These are phyloP conservation scores for Wilcoxina mikolae DNA, from an alignment of 495 filamentous ascomycete species.

Conservation along the genomic window DNA sequence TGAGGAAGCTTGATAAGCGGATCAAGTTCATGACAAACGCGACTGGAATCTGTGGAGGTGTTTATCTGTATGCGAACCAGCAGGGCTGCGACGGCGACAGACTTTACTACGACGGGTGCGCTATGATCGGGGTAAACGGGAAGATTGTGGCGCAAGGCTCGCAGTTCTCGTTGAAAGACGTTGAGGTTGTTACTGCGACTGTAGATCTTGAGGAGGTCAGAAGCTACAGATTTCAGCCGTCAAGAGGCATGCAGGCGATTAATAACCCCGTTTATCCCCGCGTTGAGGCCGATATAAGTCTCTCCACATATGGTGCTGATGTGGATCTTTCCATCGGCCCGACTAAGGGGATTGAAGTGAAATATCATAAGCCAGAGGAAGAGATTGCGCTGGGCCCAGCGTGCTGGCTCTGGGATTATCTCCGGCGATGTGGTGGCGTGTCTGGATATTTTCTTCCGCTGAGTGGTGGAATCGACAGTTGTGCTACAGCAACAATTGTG, in stretches of 20 bases:
- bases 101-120: slow-evolving; percentile 49
- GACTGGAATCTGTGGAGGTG: slow-evolving; percentile 51
- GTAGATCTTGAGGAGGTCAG: slow-evolving; percentile 68
- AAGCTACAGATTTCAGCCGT: slow-evolving; percentile 37
- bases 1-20: slow-evolving; percentile 62
- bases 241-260: slow-evolving; percentile 44
- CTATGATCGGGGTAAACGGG: slow-evolving; percentile 65
- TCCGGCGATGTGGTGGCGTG: slow-evolving; percentile 45
- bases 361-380: slow-evolving; percentile 47
- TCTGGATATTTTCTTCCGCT: slow-evolving; percentile 43
- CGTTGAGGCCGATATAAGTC: slow-evolving; percentile 33
- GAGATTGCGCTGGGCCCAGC: slow-evolving; percentile 40
- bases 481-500: slow-evolving; percentile 50
- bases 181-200: slow-evolving; percentile 72
- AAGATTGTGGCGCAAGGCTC: slow-evolving; percentile 53
- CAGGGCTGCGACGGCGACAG: slow-evolving; percentile 58
- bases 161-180: slow-evolving; percentile 63
- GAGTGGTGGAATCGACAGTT: slow-evolving; percentile 61
- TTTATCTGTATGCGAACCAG: slow-evolving; percentile 64
- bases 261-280: slow-evolving; percentile 28
- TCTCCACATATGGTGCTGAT: slow-evolving; percentile 27
- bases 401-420: slow-evolving; percentile 74
- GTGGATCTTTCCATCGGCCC: slow-evolving; percentile 32
- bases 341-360: slow-evolving; percentile 33
- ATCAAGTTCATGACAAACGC: slow-evolving; percentile 62